Evolutionary conservation across 345 rosid genomes (phyloP), one percentile per base, ranked within the genome.

Genomic region (Camelina laxa): DNA sequence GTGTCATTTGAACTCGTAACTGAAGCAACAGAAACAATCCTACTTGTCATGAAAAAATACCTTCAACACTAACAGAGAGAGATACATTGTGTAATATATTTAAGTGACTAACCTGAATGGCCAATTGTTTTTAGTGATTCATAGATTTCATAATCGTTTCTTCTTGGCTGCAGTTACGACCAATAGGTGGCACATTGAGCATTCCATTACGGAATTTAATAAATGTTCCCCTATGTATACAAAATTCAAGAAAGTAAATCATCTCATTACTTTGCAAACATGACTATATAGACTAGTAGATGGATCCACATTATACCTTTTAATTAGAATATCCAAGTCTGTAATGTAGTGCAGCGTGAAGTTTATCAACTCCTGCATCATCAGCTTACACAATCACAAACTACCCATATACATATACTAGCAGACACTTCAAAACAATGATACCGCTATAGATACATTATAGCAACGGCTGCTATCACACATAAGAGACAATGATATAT

Each of bases 81-180:
- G 11, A 38, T 21, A 14, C 21, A 44, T 41, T 21, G 60, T n/a
- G n/a, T n/a, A n/a, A n/a, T n/a, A n/a, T n/a, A n/a, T 47, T 51
- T 7, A 78, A 75, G 50, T 21, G 51, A 69, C 82, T 84, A 3
- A 93, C 98, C 98, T 87, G 94, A 87, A 74, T 93, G 96, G 56
- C 98, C 98, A 41, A 84, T 75, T 20, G 98, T 93, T 78, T 69
- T 82, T 56, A 86, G 90, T n/a, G 98, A 93, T 75, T 88, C 94
- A 65, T 69, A 93, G 39, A 93, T 93, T 79, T 93, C 98, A 65
- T 89, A 79, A 80, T 93, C 98, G 7, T 91, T 93, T 95, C 99
- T 85, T 95, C 97, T 80, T 90, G 99, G 87, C 96, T 95, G 86
- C 99, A 95, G 84, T 95, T 95, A 57, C 94, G 88, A 45, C 99